A percentile compares a stretch with the other conserved stretches of the same genome.
Conservation (phyloP, 208 protist species). For the Herpetomonas samuelpessoai region DNA sequence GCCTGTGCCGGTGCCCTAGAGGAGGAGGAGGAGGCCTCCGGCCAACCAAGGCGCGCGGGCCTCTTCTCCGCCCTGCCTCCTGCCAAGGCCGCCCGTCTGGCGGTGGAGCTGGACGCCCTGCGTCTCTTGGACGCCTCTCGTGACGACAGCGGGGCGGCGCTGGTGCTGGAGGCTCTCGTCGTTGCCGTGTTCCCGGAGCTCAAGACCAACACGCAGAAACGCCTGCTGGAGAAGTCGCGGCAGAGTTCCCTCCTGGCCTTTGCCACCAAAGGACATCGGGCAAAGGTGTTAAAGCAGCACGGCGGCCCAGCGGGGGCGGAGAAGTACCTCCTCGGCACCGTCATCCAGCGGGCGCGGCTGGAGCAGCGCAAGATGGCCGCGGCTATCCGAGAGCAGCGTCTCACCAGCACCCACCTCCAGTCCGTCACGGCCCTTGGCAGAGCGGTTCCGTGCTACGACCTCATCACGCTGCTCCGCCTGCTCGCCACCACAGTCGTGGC, state of each 20-base stretch:
- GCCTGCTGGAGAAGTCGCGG: conserved; percentile 48
- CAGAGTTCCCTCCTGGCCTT: conserved; percentile 68
- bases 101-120: conserved; percentile 35
- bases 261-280: conserved; percentile 56
- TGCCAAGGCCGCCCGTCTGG: conserved; percentile 12
- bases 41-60: not conserved
- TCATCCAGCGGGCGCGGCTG: conserved; percentile 61
- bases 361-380: conserved; percentile 64
- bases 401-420: conserved; percentile 31
- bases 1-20: not conserved
- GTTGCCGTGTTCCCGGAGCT: conserved; percentile 66
- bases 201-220: conserved; percentile 53
- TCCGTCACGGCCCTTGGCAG: conserved; percentile 23
- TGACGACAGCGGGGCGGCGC: conserved; percentile 12
- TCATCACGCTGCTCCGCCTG: conserved; percentile 42
- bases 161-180: conserved; percentile 38
- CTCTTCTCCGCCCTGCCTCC: conserved; percentile 3
- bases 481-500: conserved; percentile 11
- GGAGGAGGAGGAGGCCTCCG: not conserved
- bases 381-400: conserved; percentile 26
- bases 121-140: conserved; percentile 24
- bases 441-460: conserved; percentile 23
- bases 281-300: conserved; percentile 44
- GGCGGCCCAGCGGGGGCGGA: conserved; percentile 16
- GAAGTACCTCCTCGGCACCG: conserved; percentile 45